A percentile compares a stretch with the other conserved stretches of the same genome.
Conservation (phyloP, 768 basidiomycete genomes). For the Dentipellis sp. region DNA sequence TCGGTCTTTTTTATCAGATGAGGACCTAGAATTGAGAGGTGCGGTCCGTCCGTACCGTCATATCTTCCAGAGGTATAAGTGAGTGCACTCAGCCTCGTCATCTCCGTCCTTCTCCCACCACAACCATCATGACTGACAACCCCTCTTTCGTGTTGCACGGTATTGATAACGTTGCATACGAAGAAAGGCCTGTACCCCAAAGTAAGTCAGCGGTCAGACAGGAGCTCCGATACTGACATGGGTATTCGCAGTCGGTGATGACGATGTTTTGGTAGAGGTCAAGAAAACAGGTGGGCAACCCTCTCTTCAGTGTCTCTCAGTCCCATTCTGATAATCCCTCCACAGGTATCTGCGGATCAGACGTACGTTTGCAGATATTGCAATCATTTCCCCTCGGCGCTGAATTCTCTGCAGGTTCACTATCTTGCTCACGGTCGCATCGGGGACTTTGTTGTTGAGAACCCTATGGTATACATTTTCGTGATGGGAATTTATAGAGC, state of each 20-base stretch:
- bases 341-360: constrained; percentile 84
- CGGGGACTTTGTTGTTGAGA: constrained; percentile 69
- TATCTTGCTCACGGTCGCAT: constrained; percentile 74
- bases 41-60: too few species aligned
- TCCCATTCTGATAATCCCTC: constrained; percentile 2
- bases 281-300: constrained; percentile 76
- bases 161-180: constrained; percentile 61
- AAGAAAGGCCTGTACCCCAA: constrained; percentile 67
- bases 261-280: constrained; percentile 82
- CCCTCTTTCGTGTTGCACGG: constrained; percentile 70
- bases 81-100: too few species aligned
- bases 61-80: too few species aligned
- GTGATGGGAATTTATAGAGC: not conserved
- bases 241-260: constrained; percentile 40
- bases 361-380: constrained; percentile 36
- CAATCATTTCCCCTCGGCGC: too few species aligned
- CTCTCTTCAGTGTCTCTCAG: constrained; percentile 1
- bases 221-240: not conserved
- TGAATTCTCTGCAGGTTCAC: constrained; percentile 44
- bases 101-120: not conserved
- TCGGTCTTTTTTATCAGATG: too few species aligned
- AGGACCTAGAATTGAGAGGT: too few species aligned
- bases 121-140: constrained; percentile 54
- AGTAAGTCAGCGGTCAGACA: constrained; percentile 29
- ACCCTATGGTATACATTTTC: constrained; percentile 54